Conservation (phyloP, 2,329 filamentous ascomycete genomes). For the Rhytidhysteron rufulum region DNA sequence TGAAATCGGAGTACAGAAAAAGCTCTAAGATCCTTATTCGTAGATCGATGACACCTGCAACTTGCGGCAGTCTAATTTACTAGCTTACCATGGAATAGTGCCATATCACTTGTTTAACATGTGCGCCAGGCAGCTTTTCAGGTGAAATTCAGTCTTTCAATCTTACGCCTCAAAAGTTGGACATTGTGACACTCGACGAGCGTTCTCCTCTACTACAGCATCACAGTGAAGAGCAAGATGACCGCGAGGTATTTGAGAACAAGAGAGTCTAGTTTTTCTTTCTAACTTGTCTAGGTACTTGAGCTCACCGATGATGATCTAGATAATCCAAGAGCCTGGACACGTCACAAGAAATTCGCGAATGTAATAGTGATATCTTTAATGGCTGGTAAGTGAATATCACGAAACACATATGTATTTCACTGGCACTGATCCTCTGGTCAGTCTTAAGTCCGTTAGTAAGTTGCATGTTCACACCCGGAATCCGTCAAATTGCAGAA, state of each 20-base stretch:
- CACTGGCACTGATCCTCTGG: conserved; percentile 5
- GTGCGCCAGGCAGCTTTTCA: neutral
- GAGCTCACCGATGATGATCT: conserved; percentile 36
- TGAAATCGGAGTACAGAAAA: too few relatives aligned
- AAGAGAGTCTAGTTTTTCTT: conserved; percentile 11
- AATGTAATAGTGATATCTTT: conserved; percentile 50
- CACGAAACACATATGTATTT: neutral
- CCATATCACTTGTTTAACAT: neutral
- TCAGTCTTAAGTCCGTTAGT: conserved; percentile 45
- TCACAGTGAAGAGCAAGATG: conserved; percentile 30
- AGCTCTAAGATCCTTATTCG: too few relatives aligned
- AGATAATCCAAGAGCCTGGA: conserved; percentile 47
- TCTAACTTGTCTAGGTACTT: conserved; percentile 15
- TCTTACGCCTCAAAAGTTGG: neutral
- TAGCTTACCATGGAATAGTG: neutral
- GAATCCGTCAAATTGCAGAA: conserved; percentile 48
- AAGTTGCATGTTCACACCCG: conserved; percentile 51
- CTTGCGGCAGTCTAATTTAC: neutral
- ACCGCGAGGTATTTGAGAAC: conserved; percentile 18
- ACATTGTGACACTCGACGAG: conserved; percentile 23
- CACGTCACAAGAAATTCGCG: conserved; percentile 40
- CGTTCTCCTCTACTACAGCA: conserved; percentile 38
- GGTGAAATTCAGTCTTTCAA: neutral
- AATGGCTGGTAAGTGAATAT: conserved; percentile 40
- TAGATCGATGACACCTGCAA: neutral